Evolutionary conservation across 495 filamentous ascomycete genomes (phyloP).

Genomic region (Talaromyces ruber): DNA sequence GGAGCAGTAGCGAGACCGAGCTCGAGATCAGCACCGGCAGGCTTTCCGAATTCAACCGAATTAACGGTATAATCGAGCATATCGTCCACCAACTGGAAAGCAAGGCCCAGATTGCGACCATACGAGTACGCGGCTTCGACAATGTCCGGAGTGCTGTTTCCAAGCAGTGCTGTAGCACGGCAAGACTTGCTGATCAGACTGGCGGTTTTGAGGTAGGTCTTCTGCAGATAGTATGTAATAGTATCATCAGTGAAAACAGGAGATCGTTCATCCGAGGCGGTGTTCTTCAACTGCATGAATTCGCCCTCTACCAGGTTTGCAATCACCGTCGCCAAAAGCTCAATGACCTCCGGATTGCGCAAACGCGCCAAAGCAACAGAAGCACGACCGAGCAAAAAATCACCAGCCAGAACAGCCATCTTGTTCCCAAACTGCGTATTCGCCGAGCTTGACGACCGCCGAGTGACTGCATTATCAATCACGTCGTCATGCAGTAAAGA

Average conservation of each 20-base stretch:
- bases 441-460: conserved; percentile 76
- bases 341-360: conserved; percentile 86
- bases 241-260: conserved; percentile 80
- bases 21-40: conserved; percentile 88
- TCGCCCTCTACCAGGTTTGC: conserved; percentile 97
- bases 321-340: conserved; percentile 91
- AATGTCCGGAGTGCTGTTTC: conserved; percentile 63
- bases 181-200: conserved; percentile 94
- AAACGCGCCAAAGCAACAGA: conserved; percentile 89
- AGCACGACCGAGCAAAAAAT: conserved; percentile 86
- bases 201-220: conserved; percentile 96
- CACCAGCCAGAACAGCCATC: conserved; percentile 93
- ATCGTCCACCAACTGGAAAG: conserved; percentile 98
- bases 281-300: conserved; percentile 99
- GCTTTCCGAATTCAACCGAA: conserved; percentile 81
- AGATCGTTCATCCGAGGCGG: conserved; percentile 71
- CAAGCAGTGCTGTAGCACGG: conserved; percentile 79
- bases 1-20: conserved; percentile 94
- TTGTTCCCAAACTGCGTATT: conserved; percentile 96
- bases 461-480: conserved; percentile 80
- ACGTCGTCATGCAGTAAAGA: conserved; percentile 97
- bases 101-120: conserved; percentile 84
- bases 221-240: conserved; percentile 91
- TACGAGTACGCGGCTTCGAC: conserved; percentile 88
- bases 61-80: conserved; percentile 93